Conservation (phyloP, 2,329 filamentous ascomycete species). For the Aspergillus melleus region DNA sequence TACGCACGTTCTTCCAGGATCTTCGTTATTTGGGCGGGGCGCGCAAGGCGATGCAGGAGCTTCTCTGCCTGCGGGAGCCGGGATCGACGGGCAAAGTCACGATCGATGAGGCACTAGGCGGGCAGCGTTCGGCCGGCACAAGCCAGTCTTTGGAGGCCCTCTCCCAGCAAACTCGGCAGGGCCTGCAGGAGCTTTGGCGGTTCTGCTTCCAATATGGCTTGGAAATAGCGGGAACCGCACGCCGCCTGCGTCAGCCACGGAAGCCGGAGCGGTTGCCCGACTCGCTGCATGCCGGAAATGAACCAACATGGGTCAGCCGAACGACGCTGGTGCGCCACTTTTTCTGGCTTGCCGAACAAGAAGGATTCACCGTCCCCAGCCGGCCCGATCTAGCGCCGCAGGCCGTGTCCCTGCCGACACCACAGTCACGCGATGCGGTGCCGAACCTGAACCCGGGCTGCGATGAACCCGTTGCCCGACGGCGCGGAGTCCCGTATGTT, state of each 20-base stretch:
- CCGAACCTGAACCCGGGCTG: not conserved
- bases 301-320: not conserved
- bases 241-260: not conserved
- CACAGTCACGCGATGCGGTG: constrained; percentile 4
- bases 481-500: constrained; percentile 12
- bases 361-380: not conserved
- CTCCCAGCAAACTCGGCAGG: not conserved
- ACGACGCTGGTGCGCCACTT: not conserved
- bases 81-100: constrained; percentile 5
- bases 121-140: not conserved
- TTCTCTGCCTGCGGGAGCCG: not conserved
- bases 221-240: constrained; percentile 11
- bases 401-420: not conserved
- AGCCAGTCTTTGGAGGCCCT: not conserved
- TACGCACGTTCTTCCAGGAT: constrained; percentile 19
- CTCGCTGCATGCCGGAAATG: constrained; percentile 2
- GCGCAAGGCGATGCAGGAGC: constrained; percentile 6
- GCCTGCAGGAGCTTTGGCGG: constrained; percentile 14
- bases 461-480: constrained; percentile 5
- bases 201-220: constrained; percentile 20
- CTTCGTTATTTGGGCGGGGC: constrained; percentile 12
- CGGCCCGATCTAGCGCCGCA: not conserved
- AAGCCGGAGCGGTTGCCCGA: constrained; percentile 2
- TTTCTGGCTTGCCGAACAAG: not conserved
- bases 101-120: constrained; percentile 9